Base-by-base conservation (phyloP, 1,139 yeast species). In the Zygosaccharomyces sapae region DNA sequence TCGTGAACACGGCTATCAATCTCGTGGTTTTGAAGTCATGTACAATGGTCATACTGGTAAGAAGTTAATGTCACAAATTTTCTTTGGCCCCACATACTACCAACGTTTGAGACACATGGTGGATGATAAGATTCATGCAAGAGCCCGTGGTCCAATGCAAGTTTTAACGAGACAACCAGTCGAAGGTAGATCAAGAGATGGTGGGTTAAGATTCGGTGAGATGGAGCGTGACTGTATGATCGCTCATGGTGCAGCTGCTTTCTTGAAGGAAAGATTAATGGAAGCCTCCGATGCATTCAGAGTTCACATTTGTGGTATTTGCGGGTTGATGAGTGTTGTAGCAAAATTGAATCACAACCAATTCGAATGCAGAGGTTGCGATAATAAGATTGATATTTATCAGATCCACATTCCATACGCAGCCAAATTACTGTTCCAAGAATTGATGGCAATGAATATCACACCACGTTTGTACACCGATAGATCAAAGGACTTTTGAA, bases 181-280 rank as follows among this genome's bases (percentile, higher is more conserved):
- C 50, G 99, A 94, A 71, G 99, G 99, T 82, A 83, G 98, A 72
- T 90, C 97, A 20, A 81, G 98, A 73, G 98, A 92, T 71, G 99
- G 99, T 80, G 99, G 99, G 59, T 76, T 92, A 68, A 89, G 99
- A 72, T 94, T 92, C 79, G 99, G 99, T 66, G 99, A 92, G 73
- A 92, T 92, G 99, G 99, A 92, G 72, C 88, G 98, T 76, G 98
- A 94, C 76, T 92, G 98, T 85, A 92, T 94, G 96, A 92, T 92
- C 76, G 98, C 98, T 3, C 97, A 92, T 69, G 98, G 98, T 68
- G 97, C 97, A 2, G 97, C 98, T 1, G 95, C 97, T 6, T 92
- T 92, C 75, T 78, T 92, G 71, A 88, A 90, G 71, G 99, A 92
- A 72, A 80, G 99, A 69, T 76, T 92, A 68, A 90, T 92, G 97